Evolutionary conservation across 148 eudicot species (phyloP), one percentile per base, ranked within the genome.

Genomic region (Chenopodium formosanum): DNA sequence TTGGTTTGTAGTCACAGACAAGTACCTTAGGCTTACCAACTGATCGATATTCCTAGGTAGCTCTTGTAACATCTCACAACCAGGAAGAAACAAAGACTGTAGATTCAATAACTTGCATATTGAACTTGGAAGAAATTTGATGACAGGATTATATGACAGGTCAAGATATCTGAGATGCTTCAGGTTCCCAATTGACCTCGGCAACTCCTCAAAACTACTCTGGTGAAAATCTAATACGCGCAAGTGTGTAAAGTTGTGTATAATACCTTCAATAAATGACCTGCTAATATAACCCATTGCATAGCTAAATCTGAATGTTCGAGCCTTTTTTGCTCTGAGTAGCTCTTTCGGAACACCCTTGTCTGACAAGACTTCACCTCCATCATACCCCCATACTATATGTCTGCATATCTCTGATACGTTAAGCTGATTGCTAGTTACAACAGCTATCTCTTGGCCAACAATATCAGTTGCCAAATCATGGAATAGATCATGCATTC

Each of bases 381-480:
- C 84, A 48, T 80, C 85, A 34, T 80, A 77, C 70, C 83, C 78
- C 74, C 86, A 82, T 31, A 73, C 64, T 6, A 84, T 25, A 62
- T 88, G 86, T 20, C 86, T 84, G 11, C 82, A 73, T 22, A 73
- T 76, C 16, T 81, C 85, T 29, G 89, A 79, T n/a, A 87, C 72
- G 8, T 44, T 70, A 19, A 52, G 50, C 20, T 80, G 68, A 66
- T 52, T 63, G 13, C 79, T 67, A 75, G 83, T 86, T 67, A 88
- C 76, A 72, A 82, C 82, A 14, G 79, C 75, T 67, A 75, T 76
- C 76, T 90, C 90, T 29, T 82, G 29, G 22, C 86, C 88, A 4
- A 86, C 70, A 52, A 90, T 83, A 17, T 86, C 86, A n/a, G 72
- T 73, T n/a, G 89, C 90, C 22, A 90, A 82, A 62, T 88, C 90